A percentile compares a stretch with the other conserved stretches of the same genome.
Evolutionary conservation across 129 eudicot genomes (phyloP).

Genomic region (Flaveria bidentis): DNA sequence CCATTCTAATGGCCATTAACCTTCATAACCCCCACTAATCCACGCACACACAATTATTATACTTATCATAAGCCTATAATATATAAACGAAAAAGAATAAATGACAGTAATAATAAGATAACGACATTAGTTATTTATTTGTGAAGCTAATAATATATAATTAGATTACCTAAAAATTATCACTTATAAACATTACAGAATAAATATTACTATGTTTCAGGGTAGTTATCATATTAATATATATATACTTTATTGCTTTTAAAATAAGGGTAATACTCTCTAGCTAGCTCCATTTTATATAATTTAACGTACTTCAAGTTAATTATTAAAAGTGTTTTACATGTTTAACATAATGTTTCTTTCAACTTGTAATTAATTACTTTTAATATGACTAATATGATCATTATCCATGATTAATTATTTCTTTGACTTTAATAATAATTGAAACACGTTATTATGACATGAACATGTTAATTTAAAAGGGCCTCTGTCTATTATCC

Average conservation of each 20-base stretch:
- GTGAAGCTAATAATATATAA: not conserved
- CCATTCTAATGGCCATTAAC: constrained; percentile 43
- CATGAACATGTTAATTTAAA: constrained; percentile 17
- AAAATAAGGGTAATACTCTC: not conserved
- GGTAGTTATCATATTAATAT: constrained; percentile 7
- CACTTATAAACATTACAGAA: constrained; percentile 1
- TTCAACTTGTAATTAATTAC: constrained; percentile 29
- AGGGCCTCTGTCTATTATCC: constrained; percentile 17
- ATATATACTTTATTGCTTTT: constrained; percentile 6
- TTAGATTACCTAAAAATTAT: constrained; percentile 4
- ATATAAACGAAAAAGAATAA: not conserved
- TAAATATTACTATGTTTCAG: not conserved
- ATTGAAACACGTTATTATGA: constrained; percentile 26
- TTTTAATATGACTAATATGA: constrained; percentile 13
- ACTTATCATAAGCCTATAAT: constrained; percentile 25
- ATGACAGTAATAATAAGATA: not conserved
- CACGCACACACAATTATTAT: constrained; percentile 27
- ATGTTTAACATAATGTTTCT: constrained; percentile 23
- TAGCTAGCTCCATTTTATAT: constrained; percentile 3
- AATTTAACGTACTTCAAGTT: constrained; percentile 11
- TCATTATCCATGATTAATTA: constrained; percentile 18
- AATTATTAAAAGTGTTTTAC: constrained; percentile 26
- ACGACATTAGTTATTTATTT: constrained; percentile 1
- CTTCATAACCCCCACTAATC: constrained; percentile 39
- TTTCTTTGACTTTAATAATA: constrained; percentile 23